Evolutionary conservation across 2,329 filamentous ascomycete genomes (phyloP), one percentile per base, ranked within the genome.

Genomic region (Aspergillus quadricinctus): DNA sequence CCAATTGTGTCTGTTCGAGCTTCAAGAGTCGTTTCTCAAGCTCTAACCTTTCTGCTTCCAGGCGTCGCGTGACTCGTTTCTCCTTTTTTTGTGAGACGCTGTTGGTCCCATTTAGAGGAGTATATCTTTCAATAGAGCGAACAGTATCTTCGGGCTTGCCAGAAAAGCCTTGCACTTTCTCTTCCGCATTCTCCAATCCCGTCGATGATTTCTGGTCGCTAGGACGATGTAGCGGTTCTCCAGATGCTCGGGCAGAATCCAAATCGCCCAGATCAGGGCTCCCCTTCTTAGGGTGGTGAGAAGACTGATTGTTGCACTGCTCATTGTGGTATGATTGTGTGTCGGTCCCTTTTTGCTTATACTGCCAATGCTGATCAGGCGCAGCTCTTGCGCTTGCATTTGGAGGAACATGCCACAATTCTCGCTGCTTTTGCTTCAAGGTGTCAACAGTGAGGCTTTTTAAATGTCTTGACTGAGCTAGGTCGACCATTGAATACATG

Each of bases 41-140:
- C 31, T 71, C 68, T 21, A 64, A 59, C 52, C 70, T 65, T 50
- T 73, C 69, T n/a, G 64, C 66, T 53, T 72, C 70, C 41, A 72
- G 52, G 8, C 68, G 64, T 40, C 60, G 68, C 14, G 68, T 70
- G 10, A 66, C 70, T 1, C 69, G 68, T 49, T 66, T 64, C 37
- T 72, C 66, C 53, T 69, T 68, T 21, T 64, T 66, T 5, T 57
- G 52, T 4, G 55, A 14, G 2, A 57, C 57, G 8, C 57, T 56
- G 28, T 61, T 66, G 7, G 59, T 60, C 65, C 57, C 62, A 9
- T 61, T 65, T 4, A 64, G 60, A 1, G 64, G 61, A 6, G 56
- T 49, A 31, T 51, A 58, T 19, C 64, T 63, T 2, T 61, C 59
- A 17, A n/a, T 37, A 27, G 57, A 55, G 43, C 41, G 55, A 23